Evolutionary conservation across 257 asterid genomes (phyloP).

Genomic region (Solanum pinnatisectum): DNA sequence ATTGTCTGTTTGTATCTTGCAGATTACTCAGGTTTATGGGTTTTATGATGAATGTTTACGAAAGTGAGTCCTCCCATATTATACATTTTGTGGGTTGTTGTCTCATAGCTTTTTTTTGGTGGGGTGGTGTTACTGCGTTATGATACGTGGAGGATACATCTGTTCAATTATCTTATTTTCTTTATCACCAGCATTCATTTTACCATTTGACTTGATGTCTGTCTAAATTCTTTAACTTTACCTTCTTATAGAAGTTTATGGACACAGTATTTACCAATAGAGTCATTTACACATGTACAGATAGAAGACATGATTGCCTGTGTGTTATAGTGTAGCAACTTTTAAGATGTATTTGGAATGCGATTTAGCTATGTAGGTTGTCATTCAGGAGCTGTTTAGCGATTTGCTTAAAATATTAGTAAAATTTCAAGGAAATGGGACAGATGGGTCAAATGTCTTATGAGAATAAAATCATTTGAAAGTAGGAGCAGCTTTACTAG

Average conservation of each 20-base stretch:
- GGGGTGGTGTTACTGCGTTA: background rate
- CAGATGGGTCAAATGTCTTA: background rate
- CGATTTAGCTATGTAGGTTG: background rate
- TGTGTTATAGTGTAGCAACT: background rate
- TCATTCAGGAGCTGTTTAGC: background rate
- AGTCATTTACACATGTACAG: background rate
- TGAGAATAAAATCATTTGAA: background rate
- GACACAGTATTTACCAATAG: background rate
- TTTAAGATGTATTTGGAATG: background rate
- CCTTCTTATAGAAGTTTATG: background rate
- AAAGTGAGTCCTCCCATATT: constrained; percentile 28
- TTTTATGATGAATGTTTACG: constrained; percentile 51
- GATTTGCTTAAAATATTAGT: background rate
- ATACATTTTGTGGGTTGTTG: background rate
- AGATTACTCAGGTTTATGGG: constrained; percentile 52
- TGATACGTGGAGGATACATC: background rate
- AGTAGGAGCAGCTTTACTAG: background rate
- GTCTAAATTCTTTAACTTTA: background rate
- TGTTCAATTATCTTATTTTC: background rate
- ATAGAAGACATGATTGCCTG: background rate
- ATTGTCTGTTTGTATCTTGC: constrained; percentile 11
- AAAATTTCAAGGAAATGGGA: background rate
- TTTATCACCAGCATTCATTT: background rate
- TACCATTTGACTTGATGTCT: background rate
- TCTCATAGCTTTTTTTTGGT: background rate